Evolutionary conservation across 129 eudicot species (phyloP), one percentile per base, ranked within the genome.

Genomic region (Ambrosia artemisiifolia): DNA sequence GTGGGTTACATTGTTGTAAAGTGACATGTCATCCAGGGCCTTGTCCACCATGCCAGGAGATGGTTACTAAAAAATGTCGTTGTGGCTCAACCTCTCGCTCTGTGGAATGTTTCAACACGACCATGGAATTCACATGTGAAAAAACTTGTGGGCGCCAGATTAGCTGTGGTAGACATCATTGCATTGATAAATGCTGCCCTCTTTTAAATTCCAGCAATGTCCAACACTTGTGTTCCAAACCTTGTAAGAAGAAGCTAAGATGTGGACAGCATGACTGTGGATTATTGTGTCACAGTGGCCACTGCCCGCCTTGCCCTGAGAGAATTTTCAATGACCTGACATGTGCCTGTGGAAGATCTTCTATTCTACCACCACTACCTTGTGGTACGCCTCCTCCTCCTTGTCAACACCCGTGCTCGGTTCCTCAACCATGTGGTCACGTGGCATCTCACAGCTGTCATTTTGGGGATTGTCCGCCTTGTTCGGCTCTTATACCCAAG

Each of bases 291-390:
- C 98, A 93, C 82, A 89, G 96, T 51, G 98, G 98, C 8, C 98
- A 93, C 70, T 93, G 98, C 63, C 96, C 98, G 75, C 92, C 95
- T 35, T 93, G 98, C 80, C 83, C 85, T 14, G 98, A 93, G 73
- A 89, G 95, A 6, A 89, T 90, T 17, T 93, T 93, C 62, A 83
- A 80, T 1, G 98, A 93, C 55, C 71, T 93, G 74, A 83, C 98
- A 2, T 93, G 98, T 76, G 95, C 98, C 4, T 93, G 98, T 51
- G 96, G 95, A 38, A 82, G 92, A 69, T 87, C 98, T 40, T 87
- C 98, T 32, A 87, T 93, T 35, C 96, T 92, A 33, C 98, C 98
- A n/a, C 98, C 98, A 8, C 81, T 83, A n/a, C 96, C 96, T 11
- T 93, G 98, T 67, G 98, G 98, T 50, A 93, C 96, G 3, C 96